Evolutionary conservation across 345 rosid genomes (phyloP).

Genomic region (Toxicodendron radicans): DNA sequence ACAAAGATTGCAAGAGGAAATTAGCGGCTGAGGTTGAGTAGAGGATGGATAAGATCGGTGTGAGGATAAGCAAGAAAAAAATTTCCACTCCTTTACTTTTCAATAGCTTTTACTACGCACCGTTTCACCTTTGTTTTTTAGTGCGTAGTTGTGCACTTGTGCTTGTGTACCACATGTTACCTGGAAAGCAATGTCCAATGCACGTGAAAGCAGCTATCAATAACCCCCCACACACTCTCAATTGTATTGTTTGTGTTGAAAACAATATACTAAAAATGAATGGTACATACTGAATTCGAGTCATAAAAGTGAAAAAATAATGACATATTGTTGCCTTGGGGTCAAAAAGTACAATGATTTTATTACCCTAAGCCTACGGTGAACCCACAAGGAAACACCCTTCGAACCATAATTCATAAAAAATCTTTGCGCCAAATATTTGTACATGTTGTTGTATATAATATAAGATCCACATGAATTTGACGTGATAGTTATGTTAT

Average conservation of each 20-base stretch:
- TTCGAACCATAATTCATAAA: too few relatives aligned
- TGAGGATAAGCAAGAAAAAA: slow-evolving; percentile 6
- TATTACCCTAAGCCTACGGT: too few relatives aligned
- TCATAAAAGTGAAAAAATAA: too few relatives aligned
- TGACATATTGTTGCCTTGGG: too few relatives aligned
- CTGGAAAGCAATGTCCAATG: background rate
- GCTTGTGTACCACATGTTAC: slow-evolving; percentile 17
- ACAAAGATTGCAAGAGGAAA: background rate
- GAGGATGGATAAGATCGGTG: slow-evolving; percentile 16
- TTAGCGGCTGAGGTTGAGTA: slow-evolving; percentile 2
- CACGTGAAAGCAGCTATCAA: background rate
- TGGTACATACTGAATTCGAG: background rate
- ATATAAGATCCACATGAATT: too few relatives aligned
- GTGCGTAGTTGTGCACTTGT: slow-evolving; percentile 6
- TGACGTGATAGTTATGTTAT: too few relatives aligned
- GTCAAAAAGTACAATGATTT: too few relatives aligned
- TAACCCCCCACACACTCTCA: too few relatives aligned
- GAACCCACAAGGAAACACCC: too few relatives aligned
- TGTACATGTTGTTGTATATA: too few relatives aligned
- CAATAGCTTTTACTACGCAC: background rate
- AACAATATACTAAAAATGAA: background rate
- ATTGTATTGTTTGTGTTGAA: too few relatives aligned
- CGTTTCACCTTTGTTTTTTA: background rate
- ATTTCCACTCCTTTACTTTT: background rate
- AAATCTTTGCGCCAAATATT: too few relatives aligned